Base-by-base conservation (phyloP, 129 eudicot species). In the Ambrosia artemisiifolia region DNA sequence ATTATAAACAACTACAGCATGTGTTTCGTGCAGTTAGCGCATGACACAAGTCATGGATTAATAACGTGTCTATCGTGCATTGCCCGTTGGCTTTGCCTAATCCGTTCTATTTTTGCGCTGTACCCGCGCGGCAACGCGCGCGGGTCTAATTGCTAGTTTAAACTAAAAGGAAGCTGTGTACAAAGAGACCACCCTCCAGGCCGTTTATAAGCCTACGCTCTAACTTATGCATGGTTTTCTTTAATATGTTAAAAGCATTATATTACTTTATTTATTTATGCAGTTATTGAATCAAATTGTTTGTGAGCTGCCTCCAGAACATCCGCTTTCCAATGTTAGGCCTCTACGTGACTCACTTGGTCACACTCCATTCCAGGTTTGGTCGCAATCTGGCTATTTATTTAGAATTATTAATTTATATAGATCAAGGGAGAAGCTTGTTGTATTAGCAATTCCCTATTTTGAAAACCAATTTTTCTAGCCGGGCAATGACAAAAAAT, bases 351-450 rank as follows among this genome's bases (percentile, higher is more conserved):
- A 88, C 77, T 88, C 97, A 48, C 90, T 88, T 57, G 97, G 97
- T 71, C 97, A 88, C 82, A 88, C 97, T 83, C 97, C 97, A 46
- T 81, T 91, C 43, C 97, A 91, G 97, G 97, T 91, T 49, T 62
- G 75, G 11, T 74, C 35, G 4, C 71, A 75, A 19, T 57, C 46
- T 20, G 67, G 43, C 28, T 63, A 54, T 28, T 28, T 71, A 43
- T 47, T 5, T 57, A 30, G 14, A 12, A 14, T 60, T 60, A 13
- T 60, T 32, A 60, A 5, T 60, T 13, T 60, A 32, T 32, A 13
- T 32, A 30, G 65, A 32, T 60, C 65, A 12, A 32, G 10, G 19
- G 42, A 59, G 18, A 59, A 59, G 38, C 62, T 2, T 54, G 9
- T 35, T 36, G 42, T 33, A 12, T 16, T 12, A 4, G 12, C 46